phyloP scores from a whole-genome alignment of 441 rosid genomes.

The Adansonia gregorii region DNA sequence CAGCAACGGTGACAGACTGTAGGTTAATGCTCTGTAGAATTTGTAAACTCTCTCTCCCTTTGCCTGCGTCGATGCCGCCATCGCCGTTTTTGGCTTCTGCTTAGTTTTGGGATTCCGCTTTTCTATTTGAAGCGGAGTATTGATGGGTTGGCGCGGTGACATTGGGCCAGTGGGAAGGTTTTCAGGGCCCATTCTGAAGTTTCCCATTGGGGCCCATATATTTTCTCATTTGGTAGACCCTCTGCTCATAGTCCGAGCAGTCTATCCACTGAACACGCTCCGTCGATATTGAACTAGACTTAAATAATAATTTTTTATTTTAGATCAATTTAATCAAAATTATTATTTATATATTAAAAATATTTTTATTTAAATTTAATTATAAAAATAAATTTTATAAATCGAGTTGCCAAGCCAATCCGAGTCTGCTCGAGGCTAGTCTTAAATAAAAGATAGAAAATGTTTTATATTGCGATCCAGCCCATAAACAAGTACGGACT shows the following conservation, averaged over 20 bases:
- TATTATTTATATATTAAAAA: no score
- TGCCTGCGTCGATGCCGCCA: slow-evolving; percentile 24
- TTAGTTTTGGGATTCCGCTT: neutral
- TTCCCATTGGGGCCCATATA: neutral
- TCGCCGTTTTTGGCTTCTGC: slow-evolving; percentile 40
- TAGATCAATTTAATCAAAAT: no score
- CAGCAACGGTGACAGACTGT: slow-evolving; percentile 63
- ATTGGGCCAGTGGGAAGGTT: neutral
- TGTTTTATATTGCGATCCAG: no score
- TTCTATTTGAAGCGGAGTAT: neutral
- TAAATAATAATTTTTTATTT: no score
- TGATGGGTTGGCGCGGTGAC: neutral
- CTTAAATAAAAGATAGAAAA: no score
- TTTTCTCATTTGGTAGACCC: neutral
- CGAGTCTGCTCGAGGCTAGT: no score
- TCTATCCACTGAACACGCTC: no score
- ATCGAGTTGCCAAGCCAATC: no score
- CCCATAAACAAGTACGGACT: neutral
- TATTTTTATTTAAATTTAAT: no score
- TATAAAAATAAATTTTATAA: no score
- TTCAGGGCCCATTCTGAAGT: neutral
- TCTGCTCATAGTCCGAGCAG: no score
- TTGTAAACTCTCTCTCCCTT: slow-evolving; percentile 56
- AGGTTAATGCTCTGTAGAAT: slow-evolving; percentile 67
- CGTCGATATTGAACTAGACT: no score